Evolutionary conservation across 805 yeast genomes (phyloP).

Genomic region (Sugiyamaella marilandica): DNA sequence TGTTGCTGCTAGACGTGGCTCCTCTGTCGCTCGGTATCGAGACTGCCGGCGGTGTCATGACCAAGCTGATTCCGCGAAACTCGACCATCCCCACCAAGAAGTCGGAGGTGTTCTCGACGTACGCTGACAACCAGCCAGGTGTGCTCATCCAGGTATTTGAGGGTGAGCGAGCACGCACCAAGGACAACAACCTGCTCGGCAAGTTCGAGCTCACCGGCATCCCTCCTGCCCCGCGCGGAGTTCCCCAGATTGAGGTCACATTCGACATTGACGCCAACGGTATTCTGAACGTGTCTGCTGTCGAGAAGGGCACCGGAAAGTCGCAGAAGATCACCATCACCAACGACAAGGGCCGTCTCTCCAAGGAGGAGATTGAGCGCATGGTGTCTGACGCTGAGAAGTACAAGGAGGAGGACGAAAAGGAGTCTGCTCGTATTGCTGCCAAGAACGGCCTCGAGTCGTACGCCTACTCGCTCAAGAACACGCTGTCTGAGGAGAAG

Average conservation of each 20-base stretch:
- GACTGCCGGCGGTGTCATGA: conserved; percentile 99
- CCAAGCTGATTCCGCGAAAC: conserved; percentile 97
- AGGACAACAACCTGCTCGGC: conserved; percentile 94
- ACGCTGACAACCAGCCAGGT: conserved; percentile 98
- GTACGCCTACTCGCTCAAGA: conserved; percentile 89
- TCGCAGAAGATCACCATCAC: conserved; percentile 95
- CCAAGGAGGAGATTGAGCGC: conserved; percentile 95
- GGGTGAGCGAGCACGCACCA: conserved; percentile 97
- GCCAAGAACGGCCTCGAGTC: conserved; percentile 96
- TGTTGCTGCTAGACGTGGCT: conserved; percentile 92
- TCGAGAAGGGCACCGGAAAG: conserved; percentile 98
- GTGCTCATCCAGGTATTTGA: conserved; percentile 94
- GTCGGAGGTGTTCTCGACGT: conserved; percentile 94
- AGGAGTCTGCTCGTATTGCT: conserved; percentile 86
- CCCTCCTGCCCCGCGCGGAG: conserved; percentile 99
- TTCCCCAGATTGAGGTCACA: conserved; percentile 96
- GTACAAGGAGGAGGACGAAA: conserved; percentile 93
- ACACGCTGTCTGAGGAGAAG: conserved; percentile 65
- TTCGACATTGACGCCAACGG: conserved; percentile 97
- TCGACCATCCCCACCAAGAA: conserved; percentile 96
- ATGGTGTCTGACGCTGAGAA: conserved; percentile 98
- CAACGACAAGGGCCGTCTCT: conserved; percentile 97
- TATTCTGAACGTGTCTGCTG: conserved; percentile 91
- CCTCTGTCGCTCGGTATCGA: conserved; percentile 97
- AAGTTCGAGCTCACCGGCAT: conserved; percentile 94